Percentiles rank a stretch among this genome's conserved stretches.
These are phyloP conservation scores for Kwoniella sp. DNA, from an alignment of 768 basidiomycete genomes.

Conservation along the genomic window DNA sequence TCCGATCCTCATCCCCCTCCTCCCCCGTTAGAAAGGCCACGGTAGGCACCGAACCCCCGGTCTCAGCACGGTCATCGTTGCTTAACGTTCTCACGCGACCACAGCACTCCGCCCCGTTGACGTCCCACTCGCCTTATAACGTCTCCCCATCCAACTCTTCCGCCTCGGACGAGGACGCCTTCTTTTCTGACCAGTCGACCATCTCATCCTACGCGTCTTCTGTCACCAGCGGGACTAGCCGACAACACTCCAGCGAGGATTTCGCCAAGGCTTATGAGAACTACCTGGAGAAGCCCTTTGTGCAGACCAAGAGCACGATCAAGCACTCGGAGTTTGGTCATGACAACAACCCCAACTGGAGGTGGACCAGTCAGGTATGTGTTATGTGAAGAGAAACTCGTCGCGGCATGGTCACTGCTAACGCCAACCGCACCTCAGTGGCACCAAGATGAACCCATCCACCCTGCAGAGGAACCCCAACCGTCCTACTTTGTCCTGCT, in stretches of 20 bases:
- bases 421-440: conserved; percentile 25
- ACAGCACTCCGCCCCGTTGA: conserved; percentile 10
- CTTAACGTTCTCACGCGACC: conserved; percentile 42
- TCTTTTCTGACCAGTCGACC: conserved; percentile 31
- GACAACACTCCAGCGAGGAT: conserved; percentile 21
- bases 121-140: conserved; percentile 2
- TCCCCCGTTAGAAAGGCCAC: background rate
- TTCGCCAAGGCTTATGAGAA: conserved; percentile 32
- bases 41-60: conserved; percentile 6
- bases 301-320: conserved; percentile 37
- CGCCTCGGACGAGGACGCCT: conserved; percentile 28
- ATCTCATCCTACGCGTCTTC: conserved; percentile 34
- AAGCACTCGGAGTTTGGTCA: conserved; percentile 84
- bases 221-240: conserved; percentile 8
- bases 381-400: background rate
- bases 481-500: conserved; percentile 90
- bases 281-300: conserved; percentile 43
- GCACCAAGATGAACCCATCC: conserved; percentile 45
- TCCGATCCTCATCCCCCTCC: conserved; percentile 8
- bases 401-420: conserved; percentile 4
- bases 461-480: conserved; percentile 59
- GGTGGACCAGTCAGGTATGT: conserved; percentile 53
- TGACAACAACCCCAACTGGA: conserved; percentile 68
- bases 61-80: conserved; percentile 37
- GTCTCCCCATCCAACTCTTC: conserved; percentile 4